phyloP scores from a whole-genome alignment of 805 yeast species.

The Schwanniomyces sp. region DNA sequence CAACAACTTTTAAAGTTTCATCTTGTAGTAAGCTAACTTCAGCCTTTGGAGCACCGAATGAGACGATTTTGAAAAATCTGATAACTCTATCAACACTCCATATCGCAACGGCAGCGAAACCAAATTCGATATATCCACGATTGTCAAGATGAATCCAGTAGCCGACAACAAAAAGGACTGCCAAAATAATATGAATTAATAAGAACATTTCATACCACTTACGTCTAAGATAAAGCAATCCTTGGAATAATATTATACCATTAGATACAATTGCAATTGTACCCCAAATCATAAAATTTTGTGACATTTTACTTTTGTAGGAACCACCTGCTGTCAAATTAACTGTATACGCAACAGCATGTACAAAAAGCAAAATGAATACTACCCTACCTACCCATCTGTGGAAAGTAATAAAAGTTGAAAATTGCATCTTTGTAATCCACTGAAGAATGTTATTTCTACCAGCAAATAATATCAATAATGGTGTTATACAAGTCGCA shows the following conservation, averaged over 20 bases:
- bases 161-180: conserved; percentile 44
- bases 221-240: conserved; percentile 33
- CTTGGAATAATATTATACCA: conserved; percentile 28
- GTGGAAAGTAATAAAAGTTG: conserved; percentile 43
- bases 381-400: conserved; percentile 43
- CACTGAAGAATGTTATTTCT: conserved; percentile 43
- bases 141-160: conserved; percentile 41
- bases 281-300: conserved; percentile 32
- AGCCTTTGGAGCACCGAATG: conserved; percentile 37
- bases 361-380: conserved; percentile 28
- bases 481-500: conserved; percentile 46
- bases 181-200: conserved; percentile 34
- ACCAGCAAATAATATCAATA: conserved; percentile 60
- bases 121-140: conserved; percentile 30
- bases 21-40: conserved; percentile 27
- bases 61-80: conserved; percentile 24
- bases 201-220: conserved; percentile 38
- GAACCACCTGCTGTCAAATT: conserved; percentile 4
- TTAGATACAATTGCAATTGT: conserved; percentile 37
- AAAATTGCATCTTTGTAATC: conserved; percentile 56
- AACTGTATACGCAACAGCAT: conserved; percentile 28
- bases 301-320: conserved; percentile 13
- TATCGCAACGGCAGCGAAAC: conserved; percentile 31
- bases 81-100: conserved; percentile 38
- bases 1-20: conserved; percentile 36